phyloP scores from a whole-genome alignment of 2,329 filamentous ascomycete genomes.

The Metarhizium anisopliae region DNA sequence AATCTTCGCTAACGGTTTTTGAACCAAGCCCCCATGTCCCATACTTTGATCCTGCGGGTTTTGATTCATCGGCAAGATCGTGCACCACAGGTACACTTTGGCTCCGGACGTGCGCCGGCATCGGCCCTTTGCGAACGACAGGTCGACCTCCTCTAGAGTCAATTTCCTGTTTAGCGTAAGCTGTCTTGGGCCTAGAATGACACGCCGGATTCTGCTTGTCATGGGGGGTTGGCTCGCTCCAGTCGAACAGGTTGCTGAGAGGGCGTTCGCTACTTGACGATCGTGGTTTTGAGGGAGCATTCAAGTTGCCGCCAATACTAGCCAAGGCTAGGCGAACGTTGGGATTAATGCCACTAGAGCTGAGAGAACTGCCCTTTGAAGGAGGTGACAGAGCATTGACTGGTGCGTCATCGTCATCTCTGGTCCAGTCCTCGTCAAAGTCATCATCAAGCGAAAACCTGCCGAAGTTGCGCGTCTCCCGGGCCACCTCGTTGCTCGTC shows the following conservation, averaged over 20 bases:
- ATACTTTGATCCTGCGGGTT: constrained; percentile 55
- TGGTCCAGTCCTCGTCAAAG: constrained; percentile 55
- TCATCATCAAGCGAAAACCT: constrained; percentile 52
- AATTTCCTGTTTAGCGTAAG: constrained; percentile 65
- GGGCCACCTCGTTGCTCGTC: constrained; percentile 3
- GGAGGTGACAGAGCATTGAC: constrained; percentile 52
- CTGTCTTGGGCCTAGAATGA: constrained; percentile 60
- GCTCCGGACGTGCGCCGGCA: constrained; percentile 63
- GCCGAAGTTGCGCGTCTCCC: constrained; percentile 28
- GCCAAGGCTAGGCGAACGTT: constrained; percentile 46
- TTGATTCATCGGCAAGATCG: constrained; percentile 49
- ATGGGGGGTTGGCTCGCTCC: constrained; percentile 57
- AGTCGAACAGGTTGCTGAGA: constrained; percentile 67
- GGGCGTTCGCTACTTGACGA: constrained; percentile 35
- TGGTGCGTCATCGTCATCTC: constrained; percentile 40
- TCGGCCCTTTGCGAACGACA: constrained; percentile 58
- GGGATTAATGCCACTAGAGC: constrained; percentile 43
- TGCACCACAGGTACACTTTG: constrained; percentile 71
- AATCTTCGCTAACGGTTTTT: constrained; percentile 75
- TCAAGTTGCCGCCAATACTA: constrained; percentile 39
- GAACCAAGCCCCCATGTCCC: constrained; percentile 75
- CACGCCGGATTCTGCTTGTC: constrained; percentile 53
- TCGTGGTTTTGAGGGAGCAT: constrained; percentile 12
- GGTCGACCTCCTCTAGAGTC: constrained; percentile 63
- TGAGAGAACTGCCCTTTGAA: constrained; percentile 38